Percentiles rank a stretch among this genome's conserved stretches.
Evolutionary conservation across 257 asterid genomes (phyloP).

Genomic region (Osmanthus fragrans): DNA sequence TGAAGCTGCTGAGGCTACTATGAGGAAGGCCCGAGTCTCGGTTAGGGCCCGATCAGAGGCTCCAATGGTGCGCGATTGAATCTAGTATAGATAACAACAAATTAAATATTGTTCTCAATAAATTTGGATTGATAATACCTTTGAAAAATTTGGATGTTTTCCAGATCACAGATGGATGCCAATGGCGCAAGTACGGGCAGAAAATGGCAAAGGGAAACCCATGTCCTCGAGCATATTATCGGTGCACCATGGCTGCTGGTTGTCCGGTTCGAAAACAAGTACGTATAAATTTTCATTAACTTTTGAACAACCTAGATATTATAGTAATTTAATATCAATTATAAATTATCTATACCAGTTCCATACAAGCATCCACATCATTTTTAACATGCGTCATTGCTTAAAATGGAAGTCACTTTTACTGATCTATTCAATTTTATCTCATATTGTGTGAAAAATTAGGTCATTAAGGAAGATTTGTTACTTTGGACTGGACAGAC

Average conservation of each 20-base stretch:
- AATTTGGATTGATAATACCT: not conserved
- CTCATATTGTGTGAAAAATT: not conserved
- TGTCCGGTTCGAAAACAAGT: conserved; percentile 98
- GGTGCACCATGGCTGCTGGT: conserved; percentile 96
- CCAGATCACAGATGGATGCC: conserved; percentile 93
- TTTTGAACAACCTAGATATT: not conserved
- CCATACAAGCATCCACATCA: not conserved
- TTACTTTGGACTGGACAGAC: not conserved
- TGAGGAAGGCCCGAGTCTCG: conserved; percentile 98
- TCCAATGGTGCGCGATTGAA: conserved; percentile 52
- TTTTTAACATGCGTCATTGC: not conserved
- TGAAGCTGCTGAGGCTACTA: conserved; percentile 85
- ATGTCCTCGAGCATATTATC: conserved; percentile 92
- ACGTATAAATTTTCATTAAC: conserved; percentile 11
- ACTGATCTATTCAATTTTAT: not conserved
- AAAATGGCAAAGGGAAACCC: conserved; percentile 98
- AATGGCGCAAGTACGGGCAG: conserved; percentile 97
- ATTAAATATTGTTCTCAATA: not conserved
- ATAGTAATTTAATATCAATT: not conserved
- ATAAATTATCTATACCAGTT: not conserved
- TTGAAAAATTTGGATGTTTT: not conserved
- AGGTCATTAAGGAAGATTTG: not conserved
- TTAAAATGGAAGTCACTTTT: not conserved
- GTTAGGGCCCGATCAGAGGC: conserved; percentile 94
- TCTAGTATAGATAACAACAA: not conserved